Base-by-base conservation (phyloP, 75 land plant genomes). In the Pinus tabuliformis region DNA sequence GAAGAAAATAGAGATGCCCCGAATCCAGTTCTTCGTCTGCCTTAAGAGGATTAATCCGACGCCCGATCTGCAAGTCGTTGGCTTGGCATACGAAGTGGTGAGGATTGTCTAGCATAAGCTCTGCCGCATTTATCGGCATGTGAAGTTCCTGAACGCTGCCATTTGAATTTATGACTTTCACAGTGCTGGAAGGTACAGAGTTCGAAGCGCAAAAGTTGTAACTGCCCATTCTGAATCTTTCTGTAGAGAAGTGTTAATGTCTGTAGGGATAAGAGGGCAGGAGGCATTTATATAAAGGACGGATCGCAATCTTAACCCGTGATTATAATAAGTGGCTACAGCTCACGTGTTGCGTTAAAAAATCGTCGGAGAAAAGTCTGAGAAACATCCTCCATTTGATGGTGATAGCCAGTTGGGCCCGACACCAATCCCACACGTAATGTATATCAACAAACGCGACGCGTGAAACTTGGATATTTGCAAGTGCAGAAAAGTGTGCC, bases 1-100 rank as follows among this genome's bases (percentile, higher is more conserved):
- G 74, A 82, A 86, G 66, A 58, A 84, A 59, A 75, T 89, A 89
- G 33, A 89, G 78, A 37, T 76, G 59, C 2, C 89, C 89, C 17
- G 84, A 70, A 81, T 89, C 91, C 59, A 89, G 64, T 20, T 89
- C 87, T 73, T 89, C 89, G 36, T 87, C 91, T 1, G 91, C 91
- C 3, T 57, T 14, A 20, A 89, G 79, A 36, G 91, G 74, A 17
- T 81, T 80, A 72, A 89, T 82, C 63, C 89, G 42, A 28, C 81
- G 60, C 3, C 89, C 91, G 42, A 87, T 74, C 58, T 76, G 78
- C 5, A 89, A 76, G 14, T 87, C 78, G 39, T 59, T 57, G 3
- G 91, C 74, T 26, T 86, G 80, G 30, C 76, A 84, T 3, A 83
- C 42, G 79, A 91, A 89, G 77, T 80, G 84, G 36, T 71, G 75